Conservation (phyloP, 345 rosid genomes). For the Citrus cavaleriei region DNA sequence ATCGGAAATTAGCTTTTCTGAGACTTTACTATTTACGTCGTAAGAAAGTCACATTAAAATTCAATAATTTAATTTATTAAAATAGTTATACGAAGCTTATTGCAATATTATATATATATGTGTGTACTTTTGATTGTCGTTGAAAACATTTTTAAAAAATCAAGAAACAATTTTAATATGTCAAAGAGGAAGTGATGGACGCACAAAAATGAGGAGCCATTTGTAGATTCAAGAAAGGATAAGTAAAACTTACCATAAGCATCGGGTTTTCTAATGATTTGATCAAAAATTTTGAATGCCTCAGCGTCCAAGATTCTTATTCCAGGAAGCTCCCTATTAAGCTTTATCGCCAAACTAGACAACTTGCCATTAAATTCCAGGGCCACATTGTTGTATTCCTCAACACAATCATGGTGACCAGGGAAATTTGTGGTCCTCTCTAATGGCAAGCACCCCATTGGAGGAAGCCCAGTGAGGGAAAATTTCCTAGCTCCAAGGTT, state of each 20-base stretch:
- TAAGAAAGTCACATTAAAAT: too few species aligned
- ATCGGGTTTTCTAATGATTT: constrained; percentile 37
- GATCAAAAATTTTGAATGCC: constrained; percentile 31
- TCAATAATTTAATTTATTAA: too few species aligned
- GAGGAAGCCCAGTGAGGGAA: constrained; percentile 52
- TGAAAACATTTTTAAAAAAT: not conserved
- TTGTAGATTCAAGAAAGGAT: not conserved
- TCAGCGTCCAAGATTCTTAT: constrained; percentile 30
- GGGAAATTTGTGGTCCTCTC: constrained; percentile 51
- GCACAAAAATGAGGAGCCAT: not conserved
- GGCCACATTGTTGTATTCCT: constrained; percentile 45
- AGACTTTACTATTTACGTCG: not conserved
- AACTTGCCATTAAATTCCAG: constrained; percentile 48
- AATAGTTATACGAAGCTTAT: not conserved
- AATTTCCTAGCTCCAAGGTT: constrained; percentile 50
- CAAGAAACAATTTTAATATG: too few species aligned
- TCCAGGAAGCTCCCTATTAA: constrained; percentile 50
- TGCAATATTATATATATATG: not conserved
- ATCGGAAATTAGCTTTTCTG: not conserved
- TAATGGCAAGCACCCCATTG: constrained; percentile 76
- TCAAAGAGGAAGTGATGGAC: not conserved
- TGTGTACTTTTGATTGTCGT: not conserved
- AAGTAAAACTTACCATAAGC: constrained; percentile 33
- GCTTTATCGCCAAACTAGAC: constrained; percentile 20
- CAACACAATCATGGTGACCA: constrained; percentile 23